Base-by-base conservation (phyloP, 768 basidiomycete species). In the Auriculariales sp. region DNA sequence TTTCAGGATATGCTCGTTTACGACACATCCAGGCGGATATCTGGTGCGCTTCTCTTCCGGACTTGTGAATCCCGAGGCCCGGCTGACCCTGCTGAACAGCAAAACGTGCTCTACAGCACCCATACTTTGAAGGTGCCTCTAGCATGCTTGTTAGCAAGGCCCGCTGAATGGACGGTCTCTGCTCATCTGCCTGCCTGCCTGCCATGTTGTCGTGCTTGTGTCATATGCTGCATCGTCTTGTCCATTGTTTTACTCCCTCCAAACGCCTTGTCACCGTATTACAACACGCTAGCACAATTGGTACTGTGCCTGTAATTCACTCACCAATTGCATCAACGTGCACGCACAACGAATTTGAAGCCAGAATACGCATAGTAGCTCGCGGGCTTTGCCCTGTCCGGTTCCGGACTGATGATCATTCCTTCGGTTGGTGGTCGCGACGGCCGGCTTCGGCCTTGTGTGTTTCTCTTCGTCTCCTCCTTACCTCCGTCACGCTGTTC, bases 1-100 rank as follows among this genome's bases (percentile, higher is more conserved):
- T 4, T 39, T 4, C 49, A 85, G 77, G 70, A 71, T 55, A 82
- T 79, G 24, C 64, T 95, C 55, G 79, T 79, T 4, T 97, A 92
- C 62, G 91, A 97, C 63, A 85, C 88, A 0, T 80, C 90, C 24
- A 84, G 84, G 60, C 83, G 92, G 39, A 91, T 97, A 61, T 95
- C 92, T 46, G 90, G 90, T 88, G 60, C 55, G 78, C n/a, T n/a
- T 36, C 25, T 27, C 31, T n/a, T 4, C 25, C 28, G 19, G 44
- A 3, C 29, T 29, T 39, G 35, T 46, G 28, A 33, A 7, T 39
- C 28, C n/a, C 39, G 27, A 25, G 36, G 42, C 22, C 46, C 36
- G 25, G 35, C 31, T 54, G 12, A 39, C 34, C 9, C 3, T 32
- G n/a, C n/a, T n/a, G n/a, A n/a, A 6, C 39, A 75, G 80, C 80